Conservation (phyloP, 257 asterid species). For the Orobanche coerulescens region DNA sequence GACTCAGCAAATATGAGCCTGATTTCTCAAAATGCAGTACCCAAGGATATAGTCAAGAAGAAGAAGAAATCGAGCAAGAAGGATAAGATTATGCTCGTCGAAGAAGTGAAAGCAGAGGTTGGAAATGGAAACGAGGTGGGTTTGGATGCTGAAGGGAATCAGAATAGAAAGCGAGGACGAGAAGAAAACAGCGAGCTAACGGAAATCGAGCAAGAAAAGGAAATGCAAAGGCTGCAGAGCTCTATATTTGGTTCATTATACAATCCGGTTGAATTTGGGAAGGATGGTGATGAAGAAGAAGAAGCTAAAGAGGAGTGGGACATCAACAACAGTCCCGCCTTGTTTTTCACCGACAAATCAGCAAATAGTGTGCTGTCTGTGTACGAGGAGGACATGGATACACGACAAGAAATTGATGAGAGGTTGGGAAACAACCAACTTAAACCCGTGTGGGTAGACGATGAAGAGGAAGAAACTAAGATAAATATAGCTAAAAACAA, state of each 20-base stretch:
- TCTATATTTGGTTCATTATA: slow-evolving; percentile 65
- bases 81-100: slow-evolving; percentile 19
- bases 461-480: slow-evolving; percentile 64
- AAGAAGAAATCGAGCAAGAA: slow-evolving; percentile 29
- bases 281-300: slow-evolving; percentile 39
- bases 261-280: slow-evolving; percentile 53
- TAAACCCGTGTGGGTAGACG: slow-evolving; percentile 79
- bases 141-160: slow-evolving; percentile 19
- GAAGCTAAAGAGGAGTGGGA: slow-evolving; percentile 35
- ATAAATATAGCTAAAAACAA: slow-evolving; percentile 67
- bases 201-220: slow-evolving; percentile 49
- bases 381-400: slow-evolving; percentile 47
- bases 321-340: slow-evolving; percentile 32
- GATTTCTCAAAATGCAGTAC: slow-evolving; percentile 68
- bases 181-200: slow-evolving; percentile 26
- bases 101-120: slow-evolving; percentile 29
- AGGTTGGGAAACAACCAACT: slow-evolving; percentile 26
- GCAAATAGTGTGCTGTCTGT: slow-evolving; percentile 48
- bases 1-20: slow-evolving; percentile 36
- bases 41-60: slow-evolving; percentile 38
- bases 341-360: slow-evolving; percentile 59
- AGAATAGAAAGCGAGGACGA: slow-evolving; percentile 43
- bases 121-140: slow-evolving; percentile 23
- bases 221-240: slow-evolving; percentile 64
- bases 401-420: slow-evolving; percentile 22